phyloP scores from a whole-genome alignment of 2,329 filamentous ascomycete genomes.

The Pseudocercospora musae region DNA sequence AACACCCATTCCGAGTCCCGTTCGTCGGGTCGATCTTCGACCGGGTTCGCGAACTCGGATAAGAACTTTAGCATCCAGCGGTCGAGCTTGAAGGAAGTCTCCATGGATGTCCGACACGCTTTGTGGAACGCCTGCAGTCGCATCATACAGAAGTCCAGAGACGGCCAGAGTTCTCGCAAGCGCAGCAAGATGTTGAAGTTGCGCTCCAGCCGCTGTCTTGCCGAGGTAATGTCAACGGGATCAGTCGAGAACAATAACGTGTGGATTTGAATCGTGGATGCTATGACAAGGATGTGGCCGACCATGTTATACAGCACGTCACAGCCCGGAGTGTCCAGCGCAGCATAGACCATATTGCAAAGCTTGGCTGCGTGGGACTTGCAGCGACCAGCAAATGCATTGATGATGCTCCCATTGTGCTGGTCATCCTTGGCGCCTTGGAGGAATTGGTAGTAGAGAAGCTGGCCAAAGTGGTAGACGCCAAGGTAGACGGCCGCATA shows the following conservation, averaged over 20 bases:
- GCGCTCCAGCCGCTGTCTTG: slow-evolving; percentile 7
- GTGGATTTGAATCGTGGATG: slow-evolving; percentile 8
- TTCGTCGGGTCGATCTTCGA: slow-evolving; percentile 5
- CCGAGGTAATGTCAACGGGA: neutral
- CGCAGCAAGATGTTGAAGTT: slow-evolving; percentile 10
- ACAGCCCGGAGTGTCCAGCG: slow-evolving; percentile 8
- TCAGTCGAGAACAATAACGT: slow-evolving; percentile 6
- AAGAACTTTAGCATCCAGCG: slow-evolving; percentile 10
- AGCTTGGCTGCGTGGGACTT: slow-evolving; percentile 7
- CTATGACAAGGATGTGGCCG: slow-evolving; percentile 9
- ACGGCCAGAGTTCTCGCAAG: slow-evolving; percentile 3
- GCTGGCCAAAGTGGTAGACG: slow-evolving; percentile 8
- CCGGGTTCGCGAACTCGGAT: slow-evolving; percentile 8
- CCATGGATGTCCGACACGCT: slow-evolving; percentile 8
- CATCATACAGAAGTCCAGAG: slow-evolving; percentile 9
- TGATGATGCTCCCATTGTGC: slow-evolving; percentile 3
- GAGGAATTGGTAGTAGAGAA: slow-evolving; percentile 9
- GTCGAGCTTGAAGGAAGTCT: slow-evolving; percentile 10
- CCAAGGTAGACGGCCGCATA: slow-evolving; percentile 8
- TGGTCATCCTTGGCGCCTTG: slow-evolving; percentile 6
- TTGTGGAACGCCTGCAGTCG: slow-evolving; percentile 7
- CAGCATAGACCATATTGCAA: slow-evolving; percentile 11
- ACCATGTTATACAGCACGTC: slow-evolving; percentile 11
- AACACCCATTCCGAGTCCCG: slow-evolving; percentile 4
- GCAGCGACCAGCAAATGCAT: slow-evolving; percentile 7